Base-by-base conservation (phyloP, 2,329 filamentous ascomycete genomes). In the Aspergillus tanneri region DNA sequence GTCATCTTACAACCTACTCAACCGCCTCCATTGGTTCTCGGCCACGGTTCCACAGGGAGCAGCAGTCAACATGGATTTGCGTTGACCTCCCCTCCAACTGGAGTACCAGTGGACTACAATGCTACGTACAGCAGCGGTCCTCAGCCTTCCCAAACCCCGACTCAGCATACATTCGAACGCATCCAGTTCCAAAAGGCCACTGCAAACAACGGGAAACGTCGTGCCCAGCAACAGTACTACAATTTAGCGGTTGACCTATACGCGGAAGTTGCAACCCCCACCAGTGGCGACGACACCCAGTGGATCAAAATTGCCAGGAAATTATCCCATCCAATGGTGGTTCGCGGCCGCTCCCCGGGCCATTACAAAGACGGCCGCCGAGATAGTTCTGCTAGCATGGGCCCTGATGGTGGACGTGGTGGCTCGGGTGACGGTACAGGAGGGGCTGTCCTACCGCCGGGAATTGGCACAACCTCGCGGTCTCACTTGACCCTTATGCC, bases 161-260 rank as follows among this genome's bases (percentile, higher is more conserved):
- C 67, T 6, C 74, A 76, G n/a, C 80, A 85, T 49, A 80, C 77
- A 0, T 96, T 95, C 64, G 90, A 96, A 65, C 84, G 91, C 9
- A 93, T 96, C 43, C 90, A 96, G 61, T 96, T 96, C 79, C 95
- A 95, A 68, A 88, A 89, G 56, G 90, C 91, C 1, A 96, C 90
- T 0, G 89, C 90, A 19, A 96, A 96, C 72, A 96, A 96, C 58
- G 90, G 90, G 38, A 95, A 95, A 68, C 80, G 91, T 57, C 79
- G 91, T 47, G 90, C 90, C 1, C 89, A 90, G 14, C 90, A 96
- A 64, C 91, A 96, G 60, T 95, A 90, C 68, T 96, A 95, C 63
- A 88, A 93, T 60, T 77, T 96, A n/a, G 82, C 95, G 37, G 85
- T 95, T 3, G 90, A 95, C 65, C 81, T 95, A 1, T 89, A 83